Evolutionary conservation across 805 yeast genomes (phyloP), one percentile per base, ranked within the genome.

Genomic region (Teunomyces lycoperdinae): DNA sequence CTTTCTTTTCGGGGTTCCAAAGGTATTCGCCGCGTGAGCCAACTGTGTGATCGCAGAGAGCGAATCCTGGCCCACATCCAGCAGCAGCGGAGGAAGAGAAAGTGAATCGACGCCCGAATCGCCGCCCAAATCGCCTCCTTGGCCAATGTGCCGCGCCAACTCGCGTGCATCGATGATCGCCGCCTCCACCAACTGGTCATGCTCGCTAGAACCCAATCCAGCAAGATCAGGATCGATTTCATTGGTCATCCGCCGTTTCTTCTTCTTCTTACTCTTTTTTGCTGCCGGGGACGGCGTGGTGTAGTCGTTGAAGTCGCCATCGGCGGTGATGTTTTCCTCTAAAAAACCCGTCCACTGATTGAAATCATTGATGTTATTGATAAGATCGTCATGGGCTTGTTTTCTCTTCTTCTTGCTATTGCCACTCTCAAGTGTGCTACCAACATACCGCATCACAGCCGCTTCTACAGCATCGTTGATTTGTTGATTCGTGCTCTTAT

Each of bases 371-470:
- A 74, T 69, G 34, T 70, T 70, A 49, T 71, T 63, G 49, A 77
- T 74, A 47, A 43, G 11, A 9, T 53, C 56, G 10, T 78, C 81
- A 10, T 70, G 71, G 43, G 67, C 60, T 24, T 67, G 28, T 3
- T 56, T 48, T 7, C 55, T 44, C 10, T 60, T 52, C 32, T 43
- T 53, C n/a, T 46, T 44, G 29, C 10, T 33, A 16, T 20, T 10
- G 20, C 24, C 20, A 11, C 13, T 31, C 14, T 42, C 47, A 36
- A 84, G 63, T 1, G 83, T 77, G 5, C 84, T 86, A 14, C 86
- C 89, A 10, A 85, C 92, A 55, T 80, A 79, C 47, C 79, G 76
- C 80, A 86, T 74, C 13, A 87, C 90, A 0, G 90, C 94, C 13
- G 87, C 94, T 57, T 85, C 94, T 2, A 85, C 94, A 10, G 80